phyloP scores from a whole-genome alignment of 768 basidiomycete genomes.

The Cystobasidium onofrii region DNA sequence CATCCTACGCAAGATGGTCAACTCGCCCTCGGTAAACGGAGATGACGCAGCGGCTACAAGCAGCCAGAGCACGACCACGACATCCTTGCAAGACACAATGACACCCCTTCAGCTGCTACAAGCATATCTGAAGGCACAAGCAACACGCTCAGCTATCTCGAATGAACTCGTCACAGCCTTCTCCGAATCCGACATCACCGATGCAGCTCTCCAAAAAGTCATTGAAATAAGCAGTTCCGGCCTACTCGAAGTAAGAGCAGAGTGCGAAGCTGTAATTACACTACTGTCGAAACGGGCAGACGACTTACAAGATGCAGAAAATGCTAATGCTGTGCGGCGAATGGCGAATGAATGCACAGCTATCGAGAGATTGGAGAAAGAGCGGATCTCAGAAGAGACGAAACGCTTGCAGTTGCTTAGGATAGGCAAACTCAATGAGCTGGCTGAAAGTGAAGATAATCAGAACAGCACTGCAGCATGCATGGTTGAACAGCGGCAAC shows the following conservation, averaged over 20 bases:
- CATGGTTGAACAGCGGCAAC: conserved; percentile 3
- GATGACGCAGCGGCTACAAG: neutral
- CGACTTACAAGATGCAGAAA: neutral
- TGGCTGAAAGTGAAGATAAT: neutral
- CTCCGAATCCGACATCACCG: conserved; percentile 8
- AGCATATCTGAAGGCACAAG: conserved; percentile 14
- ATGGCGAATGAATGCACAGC: neutral
- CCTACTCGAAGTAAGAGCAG: conserved; percentile 19
- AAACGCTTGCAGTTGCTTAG: conserved; percentile 15
- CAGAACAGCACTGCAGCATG: conserved; percentile 4
- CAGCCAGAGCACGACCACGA: neutral
- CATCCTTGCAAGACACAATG: neutral
- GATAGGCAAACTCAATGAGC: conserved; percentile 3
- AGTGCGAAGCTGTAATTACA: neutral
- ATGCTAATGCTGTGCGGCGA: neutral
- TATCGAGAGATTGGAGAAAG: conserved; percentile 15
- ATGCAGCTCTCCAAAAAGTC: conserved; percentile 6
- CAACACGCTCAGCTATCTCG: neutral
- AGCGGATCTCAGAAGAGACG: conserved; percentile 2
- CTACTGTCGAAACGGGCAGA: neutral
- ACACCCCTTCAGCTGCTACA: neutral
- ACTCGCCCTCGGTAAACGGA: neutral
- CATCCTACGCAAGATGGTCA: neutral
- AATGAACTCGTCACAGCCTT: conserved; percentile 26
- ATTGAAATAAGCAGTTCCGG: conserved; percentile 13